A percentile compares a stretch with the other conserved stretches of the same genome.
phyloP scores from a whole-genome alignment of 1,284 basidiomycete species.

The Sphagnurus paluster region DNA sequence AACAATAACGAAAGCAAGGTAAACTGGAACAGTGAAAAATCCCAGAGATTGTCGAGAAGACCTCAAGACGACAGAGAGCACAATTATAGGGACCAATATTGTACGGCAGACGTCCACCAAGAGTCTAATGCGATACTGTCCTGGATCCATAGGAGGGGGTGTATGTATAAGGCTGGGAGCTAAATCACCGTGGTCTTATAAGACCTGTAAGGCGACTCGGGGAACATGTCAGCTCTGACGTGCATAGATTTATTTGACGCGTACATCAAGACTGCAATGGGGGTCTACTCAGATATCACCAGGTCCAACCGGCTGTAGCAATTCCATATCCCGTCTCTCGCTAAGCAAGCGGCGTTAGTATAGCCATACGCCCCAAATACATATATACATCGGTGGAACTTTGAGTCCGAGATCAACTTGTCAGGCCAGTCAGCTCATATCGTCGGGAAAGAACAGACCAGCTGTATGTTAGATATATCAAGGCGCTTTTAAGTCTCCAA shows the following conservation, averaged over 20 bases:
- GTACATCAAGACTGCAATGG: no score
- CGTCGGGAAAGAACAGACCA: no score
- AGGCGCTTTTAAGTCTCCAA: no score
- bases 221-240: not conserved
- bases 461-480: no score
- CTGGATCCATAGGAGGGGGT: conserved; percentile 29
- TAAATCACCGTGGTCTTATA: conserved; percentile 3
- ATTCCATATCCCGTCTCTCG: not conserved
- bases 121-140: conserved; percentile 34
- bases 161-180: not conserved
- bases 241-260: no score
- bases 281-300: no score
- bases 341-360: not conserved
- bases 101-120: conserved; percentile 34
- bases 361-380: conserved; percentile 14
- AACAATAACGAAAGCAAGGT: conserved; percentile 39
- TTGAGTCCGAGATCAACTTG: conserved; percentile 14
- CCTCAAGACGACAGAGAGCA: conserved; percentile 31
- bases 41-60: conserved; percentile 29
- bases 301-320: no score
- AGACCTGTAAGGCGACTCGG: conserved; percentile 6
- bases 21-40: conserved; percentile 33
- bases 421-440: no score
- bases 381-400: conserved; percentile 16
- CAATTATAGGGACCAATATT: conserved; percentile 38